A percentile compares a stretch with the other conserved stretches of the same genome.
Conservation (phyloP, 2,329 filamentous ascomycete species). For the Fusarium nisikadoi region DNA sequence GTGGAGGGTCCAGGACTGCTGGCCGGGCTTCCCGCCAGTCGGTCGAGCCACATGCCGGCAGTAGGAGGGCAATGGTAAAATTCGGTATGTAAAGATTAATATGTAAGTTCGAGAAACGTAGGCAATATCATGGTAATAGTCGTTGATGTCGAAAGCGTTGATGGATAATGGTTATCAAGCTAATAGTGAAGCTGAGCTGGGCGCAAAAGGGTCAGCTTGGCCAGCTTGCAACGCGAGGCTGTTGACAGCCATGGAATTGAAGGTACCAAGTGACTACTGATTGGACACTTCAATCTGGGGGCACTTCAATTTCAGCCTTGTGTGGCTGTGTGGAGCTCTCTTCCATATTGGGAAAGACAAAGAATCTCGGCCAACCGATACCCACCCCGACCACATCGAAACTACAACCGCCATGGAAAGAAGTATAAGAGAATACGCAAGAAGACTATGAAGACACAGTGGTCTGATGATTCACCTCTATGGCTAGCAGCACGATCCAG, state of each 20-base stretch:
- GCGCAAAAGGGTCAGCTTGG: conserved; percentile 37
- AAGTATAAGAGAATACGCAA: neutral
- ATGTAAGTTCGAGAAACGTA: neutral
- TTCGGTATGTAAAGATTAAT: conserved; percentile 9
- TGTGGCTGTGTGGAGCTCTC: conserved; percentile 15
- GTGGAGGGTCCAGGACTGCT: conserved; percentile 67
- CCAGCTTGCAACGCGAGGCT: conserved; percentile 47
- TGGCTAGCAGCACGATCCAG: neutral
- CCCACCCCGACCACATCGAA: conserved; percentile 5
- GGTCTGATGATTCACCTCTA: neutral
- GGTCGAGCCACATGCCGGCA: conserved; percentile 85
- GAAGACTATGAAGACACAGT: neutral
- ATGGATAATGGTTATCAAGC: conserved; percentile 6
- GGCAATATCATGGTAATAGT: conserved; percentile 26
- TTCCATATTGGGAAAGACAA: neutral
- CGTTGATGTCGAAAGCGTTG: conserved; percentile 3
- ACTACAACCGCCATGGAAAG: neutral
- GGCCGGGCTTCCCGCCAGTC: conserved; percentile 75
- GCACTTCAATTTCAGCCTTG: conserved; percentile 19
- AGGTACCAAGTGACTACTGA: conserved; percentile 14
- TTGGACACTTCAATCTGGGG: conserved; percentile 16
- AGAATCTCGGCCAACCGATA: conserved; percentile 20
- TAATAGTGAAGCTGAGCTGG: conserved; percentile 29
- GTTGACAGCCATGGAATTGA: conserved; percentile 16
- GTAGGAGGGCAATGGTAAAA: conserved; percentile 18